phyloP scores from a whole-genome alignment of 2,329 filamentous ascomycete species.

The Xylariaceae sp. region DNA sequence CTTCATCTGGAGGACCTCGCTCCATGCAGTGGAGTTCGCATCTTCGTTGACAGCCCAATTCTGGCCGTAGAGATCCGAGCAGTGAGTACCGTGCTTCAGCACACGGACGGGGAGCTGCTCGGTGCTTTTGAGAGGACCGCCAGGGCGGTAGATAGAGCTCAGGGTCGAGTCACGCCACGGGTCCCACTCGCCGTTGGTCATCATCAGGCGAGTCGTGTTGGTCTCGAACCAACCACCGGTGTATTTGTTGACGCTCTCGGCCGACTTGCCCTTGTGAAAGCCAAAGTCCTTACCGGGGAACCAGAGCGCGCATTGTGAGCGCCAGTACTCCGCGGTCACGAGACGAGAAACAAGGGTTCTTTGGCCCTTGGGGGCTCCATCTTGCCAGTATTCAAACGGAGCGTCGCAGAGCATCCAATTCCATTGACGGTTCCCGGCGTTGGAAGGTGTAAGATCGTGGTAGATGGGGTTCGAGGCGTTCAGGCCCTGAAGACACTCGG shows the following conservation, averaged over 20 bases:
- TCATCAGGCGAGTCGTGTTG: constrained; percentile 38
- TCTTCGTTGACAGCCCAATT: constrained; percentile 53
- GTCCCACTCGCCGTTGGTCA: constrained; percentile 40
- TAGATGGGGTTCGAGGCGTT: constrained; percentile 43
- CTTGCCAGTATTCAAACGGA: constrained; percentile 41
- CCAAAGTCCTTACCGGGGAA: constrained; percentile 42
- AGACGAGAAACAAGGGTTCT: constrained; percentile 42
- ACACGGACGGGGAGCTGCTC: constrained; percentile 33
- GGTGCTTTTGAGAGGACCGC: constrained; percentile 36
- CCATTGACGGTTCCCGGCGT: constrained; percentile 51
- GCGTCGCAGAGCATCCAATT: constrained; percentile 56
- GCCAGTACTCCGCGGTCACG: constrained; percentile 37
- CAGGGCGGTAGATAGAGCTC: constrained; percentile 36
- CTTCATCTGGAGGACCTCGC: constrained; percentile 50
- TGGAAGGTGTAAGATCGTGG: constrained; percentile 37
- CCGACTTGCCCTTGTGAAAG: constrained; percentile 31
- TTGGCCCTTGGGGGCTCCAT: constrained; percentile 42
- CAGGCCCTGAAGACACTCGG: constrained; percentile 45
- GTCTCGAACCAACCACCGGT: constrained; percentile 44
- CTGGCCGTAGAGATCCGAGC: constrained; percentile 37
- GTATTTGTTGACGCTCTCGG: constrained; percentile 34
- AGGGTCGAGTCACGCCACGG: constrained; percentile 41
- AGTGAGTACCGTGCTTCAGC: constrained; percentile 37
- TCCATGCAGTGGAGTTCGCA: constrained; percentile 48
- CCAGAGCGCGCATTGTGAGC: constrained; percentile 44